Evolutionary conservation across 202 grass and related monocot genomes (phyloP), one percentile per base, ranked within the genome.

Genomic region (Elaeis oleifera): DNA sequence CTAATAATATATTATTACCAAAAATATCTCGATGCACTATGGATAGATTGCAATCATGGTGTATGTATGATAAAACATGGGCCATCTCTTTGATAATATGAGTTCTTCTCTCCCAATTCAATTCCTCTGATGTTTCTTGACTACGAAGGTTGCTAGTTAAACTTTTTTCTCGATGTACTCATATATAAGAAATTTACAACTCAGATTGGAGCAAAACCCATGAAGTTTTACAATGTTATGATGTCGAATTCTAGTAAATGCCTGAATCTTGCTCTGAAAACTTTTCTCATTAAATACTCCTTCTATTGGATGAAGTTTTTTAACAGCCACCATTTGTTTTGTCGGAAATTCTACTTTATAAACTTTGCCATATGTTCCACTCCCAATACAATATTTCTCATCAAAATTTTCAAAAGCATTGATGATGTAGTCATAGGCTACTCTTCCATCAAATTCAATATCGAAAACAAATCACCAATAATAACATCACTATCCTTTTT

Each of bases 1-100:
- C 73, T 53, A 76, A 25, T 44, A 76, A 36, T 56, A 76, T 80
- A 13, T 80, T 80, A 60, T 61, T 75, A 7, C 71, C 51, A 15
- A 23, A 53, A 9, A 74, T 19, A 15, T 74, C 71, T 18, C 72
- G 64, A 65, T 76, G 72, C 32, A 74, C 68, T 26, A 81, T 71
- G 3, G 51, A 51, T 27, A 72, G 78, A 16, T 18, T 31, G 18
- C 67, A 65, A 29, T 67, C 53, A 57, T 64, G 60, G 54, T 74
- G 71, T 13, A 81, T 48, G 61, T 81, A 71, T 49, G 28, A 63
- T 1, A 81, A 18, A 3, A 71, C 78, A 58, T 56, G 59, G 51
- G 71, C 72, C 3, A 81, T 39, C 55, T 76, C 65, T 65, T 62
- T 76, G 18, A 81, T 18, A 0, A 81, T 67, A 44, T 3, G 1